Base-by-base conservation (phyloP, 371 early-diverging fungal species). In the Mucor circinelloides region DNA sequence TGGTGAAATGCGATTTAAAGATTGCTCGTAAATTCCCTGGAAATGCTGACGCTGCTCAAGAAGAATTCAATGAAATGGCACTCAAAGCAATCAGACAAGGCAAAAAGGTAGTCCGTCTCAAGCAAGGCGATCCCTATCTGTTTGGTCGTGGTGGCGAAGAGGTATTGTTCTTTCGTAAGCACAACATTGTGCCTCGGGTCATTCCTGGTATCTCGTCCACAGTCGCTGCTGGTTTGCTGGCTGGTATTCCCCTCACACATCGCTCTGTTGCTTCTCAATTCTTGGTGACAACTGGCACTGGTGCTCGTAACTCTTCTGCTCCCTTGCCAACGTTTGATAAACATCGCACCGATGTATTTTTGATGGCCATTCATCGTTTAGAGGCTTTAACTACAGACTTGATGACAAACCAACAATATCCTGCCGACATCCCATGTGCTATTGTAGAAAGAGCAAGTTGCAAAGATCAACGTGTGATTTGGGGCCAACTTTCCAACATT, bases 141-240 rank as follows among this genome's bases (percentile, higher is more conserved):
- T 96, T 95, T 79, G 96, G 96, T 25, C 89, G 97, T 40, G 96
- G 96, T 46, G 96, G 92, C 17, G 97, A 97, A 74, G 97, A 97
- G 66, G 83, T 91, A 8, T 66, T 91, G 28, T 91, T 87, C 70
- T 93, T 93, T 76, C 81, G 89, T 36, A 73, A 82, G 15, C 82
- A 88, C 66, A 90, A 89, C 21, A 88, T 82, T 56, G 82, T 85
- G 28, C 76, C 90, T 17, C 83, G 82, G 6, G 88, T 94, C n/a
- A 81, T 96, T 5, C 95, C 97, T 6, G 97, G 97, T 19, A 80
- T 96, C 8, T 92, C 94, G 0, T 91, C 93, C 17, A 78, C 89
- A 52, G 84, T 93, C 6, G 89, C 92, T 23, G 95, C 92, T 0
- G 90, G 91, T 5, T 82, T 87, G 31, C 80, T 92, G 6, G 91